Conservation (phyloP, 768 basidiomycete genomes). For the Lanmaoa rubissima region DNA sequence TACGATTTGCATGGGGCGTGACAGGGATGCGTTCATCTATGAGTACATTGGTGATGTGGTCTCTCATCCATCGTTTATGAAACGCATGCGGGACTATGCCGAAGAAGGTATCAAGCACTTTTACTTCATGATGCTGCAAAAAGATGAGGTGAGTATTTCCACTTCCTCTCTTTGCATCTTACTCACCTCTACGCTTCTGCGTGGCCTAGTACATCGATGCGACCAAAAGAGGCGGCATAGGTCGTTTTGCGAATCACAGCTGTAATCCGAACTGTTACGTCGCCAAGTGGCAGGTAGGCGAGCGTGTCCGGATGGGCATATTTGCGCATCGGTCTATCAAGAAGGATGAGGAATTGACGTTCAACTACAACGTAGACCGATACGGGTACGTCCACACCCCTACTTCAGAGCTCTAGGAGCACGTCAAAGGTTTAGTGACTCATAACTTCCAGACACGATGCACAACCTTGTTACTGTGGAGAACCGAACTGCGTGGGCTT, state of each 20-base stretch:
- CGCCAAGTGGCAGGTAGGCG: constrained; percentile 94
- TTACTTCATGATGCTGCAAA: constrained; percentile 99
- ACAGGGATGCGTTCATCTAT: constrained; percentile 89
- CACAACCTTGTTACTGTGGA: constrained; percentile 93
- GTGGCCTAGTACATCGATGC: constrained; percentile 86
- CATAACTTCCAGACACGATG: constrained; percentile 65
- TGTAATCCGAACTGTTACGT: constrained; percentile 98
- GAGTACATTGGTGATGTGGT: constrained; percentile 99
- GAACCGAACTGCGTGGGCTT: constrained; percentile 94
- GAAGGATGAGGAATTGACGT: constrained; percentile 88
- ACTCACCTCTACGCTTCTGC: neutral
- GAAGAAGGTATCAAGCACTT: constrained; percentile 94
- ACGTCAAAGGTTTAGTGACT: neutral
- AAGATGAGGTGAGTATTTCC: constrained; percentile 76
- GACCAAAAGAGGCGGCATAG: constrained; percentile 94
- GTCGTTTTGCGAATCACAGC: constrained; percentile 96
- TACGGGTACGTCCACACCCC: constrained; percentile 70
- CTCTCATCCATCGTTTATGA: constrained; percentile 79
- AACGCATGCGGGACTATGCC: constrained; percentile 92
- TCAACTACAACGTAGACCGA: constrained; percentile 99
- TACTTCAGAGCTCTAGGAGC: neutral
- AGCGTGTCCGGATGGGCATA: constrained; percentile 93
- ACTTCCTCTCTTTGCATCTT: neutral
- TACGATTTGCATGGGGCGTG: constrained; percentile 7
- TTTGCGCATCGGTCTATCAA: constrained; percentile 83